Conservation (phyloP, 495 filamentous ascomycete genomes). For the Hypoxylon crocopeplum region DNA sequence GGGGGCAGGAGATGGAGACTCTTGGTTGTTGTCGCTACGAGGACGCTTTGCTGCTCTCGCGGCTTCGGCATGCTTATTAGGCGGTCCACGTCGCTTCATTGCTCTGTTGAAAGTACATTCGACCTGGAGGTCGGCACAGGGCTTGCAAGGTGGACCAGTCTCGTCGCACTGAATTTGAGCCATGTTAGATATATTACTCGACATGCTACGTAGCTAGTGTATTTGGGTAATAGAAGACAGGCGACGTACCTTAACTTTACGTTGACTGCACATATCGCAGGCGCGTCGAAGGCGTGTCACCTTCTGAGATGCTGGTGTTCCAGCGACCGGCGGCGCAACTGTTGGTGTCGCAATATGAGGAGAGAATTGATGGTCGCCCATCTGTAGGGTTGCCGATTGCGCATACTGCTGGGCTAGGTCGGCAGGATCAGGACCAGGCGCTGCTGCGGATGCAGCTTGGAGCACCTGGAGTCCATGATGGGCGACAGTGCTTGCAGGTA, state of each 20-base stretch:
- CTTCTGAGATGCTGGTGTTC: slow-evolving; percentile 30
- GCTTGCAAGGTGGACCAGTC: slow-evolving; percentile 76
- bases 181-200: slow-evolving; percentile 27
- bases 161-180: slow-evolving; percentile 73
- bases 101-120: slow-evolving; percentile 83
- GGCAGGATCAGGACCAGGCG: slow-evolving; percentile 28
- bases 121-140: slow-evolving; percentile 78
- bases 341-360: slow-evolving; percentile 9
- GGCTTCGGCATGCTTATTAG: slow-evolving; percentile 84
- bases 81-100: slow-evolving; percentile 81
- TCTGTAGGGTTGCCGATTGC: slow-evolving; percentile 38
- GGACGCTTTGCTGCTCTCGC: slow-evolving; percentile 64
- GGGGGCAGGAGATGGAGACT: slow-evolving; percentile 52
- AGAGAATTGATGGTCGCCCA: slow-evolving; percentile 27
- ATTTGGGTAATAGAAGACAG: no score
- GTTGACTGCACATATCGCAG: slow-evolving; percentile 83
- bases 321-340: background rate
- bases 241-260: slow-evolving; percentile 86
- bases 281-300: slow-evolving; percentile 73
- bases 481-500: slow-evolving; percentile 40
- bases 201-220: slow-evolving; percentile 8
- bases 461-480: slow-evolving; percentile 55
- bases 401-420: slow-evolving; percentile 40
- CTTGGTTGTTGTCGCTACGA: slow-evolving; percentile 37
- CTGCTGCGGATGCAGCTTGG: slow-evolving; percentile 48